Evolutionary conservation across 805 yeast genomes (phyloP).

Genomic region (Kluyveromyces siamensis): DNA sequence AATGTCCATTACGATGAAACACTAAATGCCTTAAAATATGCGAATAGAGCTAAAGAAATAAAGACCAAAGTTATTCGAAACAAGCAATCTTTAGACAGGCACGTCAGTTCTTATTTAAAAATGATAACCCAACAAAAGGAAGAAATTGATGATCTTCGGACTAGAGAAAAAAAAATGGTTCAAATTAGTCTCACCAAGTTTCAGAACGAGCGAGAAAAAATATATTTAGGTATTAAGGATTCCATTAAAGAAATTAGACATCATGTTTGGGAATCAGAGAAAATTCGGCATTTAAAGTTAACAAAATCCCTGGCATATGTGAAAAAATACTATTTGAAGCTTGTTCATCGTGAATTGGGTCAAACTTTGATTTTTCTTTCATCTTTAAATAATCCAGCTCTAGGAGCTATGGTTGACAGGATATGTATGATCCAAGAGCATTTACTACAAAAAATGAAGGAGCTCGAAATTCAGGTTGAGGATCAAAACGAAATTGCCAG

Average conservation of each 20-base stretch:
- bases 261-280: conserved; percentile 33
- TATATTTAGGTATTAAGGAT: conserved; percentile 33
- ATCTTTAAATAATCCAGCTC: conserved; percentile 14
- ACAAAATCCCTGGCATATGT: conserved; percentile 30
- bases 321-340: conserved; percentile 33
- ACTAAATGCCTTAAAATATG: conserved; percentile 81
- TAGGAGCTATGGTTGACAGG: conserved; percentile 12
- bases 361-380: conserved; percentile 15
- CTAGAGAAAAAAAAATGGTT: conserved; percentile 39
- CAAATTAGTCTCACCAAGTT: conserved; percentile 31
- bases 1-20: conserved; percentile 88
- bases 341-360: conserved; percentile 35
- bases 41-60: conserved; percentile 84
- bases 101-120: conserved; percentile 74
- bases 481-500: conserved; percentile 47
- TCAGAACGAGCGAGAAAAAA: conserved; percentile 30
- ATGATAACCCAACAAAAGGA: conserved; percentile 75
- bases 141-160: conserved; percentile 61
- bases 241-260: conserved; percentile 34
- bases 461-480: conserved; percentile 42
- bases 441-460: conserved; percentile 39
- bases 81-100: conserved; percentile 66
- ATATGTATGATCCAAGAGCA: conserved; percentile 13
- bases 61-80: conserved; percentile 72
- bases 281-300: conserved; percentile 37